Conservation (phyloP, 345 rosid species). For the Psidium friedrichsthalianum region DNA sequence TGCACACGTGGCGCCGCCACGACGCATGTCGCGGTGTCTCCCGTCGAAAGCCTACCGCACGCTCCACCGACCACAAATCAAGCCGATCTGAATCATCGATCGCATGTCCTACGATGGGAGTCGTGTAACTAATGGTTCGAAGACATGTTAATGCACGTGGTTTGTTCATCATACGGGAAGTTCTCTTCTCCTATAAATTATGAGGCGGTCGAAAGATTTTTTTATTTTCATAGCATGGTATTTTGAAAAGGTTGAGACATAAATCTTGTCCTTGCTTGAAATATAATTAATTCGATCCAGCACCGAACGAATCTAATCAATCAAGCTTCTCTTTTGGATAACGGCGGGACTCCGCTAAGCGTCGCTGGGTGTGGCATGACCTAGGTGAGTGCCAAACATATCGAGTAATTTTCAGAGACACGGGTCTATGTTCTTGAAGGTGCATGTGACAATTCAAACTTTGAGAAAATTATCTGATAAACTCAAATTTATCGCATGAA, state of each 20-base stretch:
- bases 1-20: background rate
- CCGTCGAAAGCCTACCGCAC: background rate
- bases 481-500: fast-evolving
- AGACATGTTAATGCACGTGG: background rate
- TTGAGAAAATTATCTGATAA: background rate
- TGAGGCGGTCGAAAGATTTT: background rate
- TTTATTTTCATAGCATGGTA: background rate
- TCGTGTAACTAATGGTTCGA: background rate
- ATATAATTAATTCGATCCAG: background rate
- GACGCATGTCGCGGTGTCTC: background rate
- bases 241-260: background rate
- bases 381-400: background rate
- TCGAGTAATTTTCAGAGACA: background rate
- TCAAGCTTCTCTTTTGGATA: background rate
- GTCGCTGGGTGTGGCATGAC: background rate
- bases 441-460: background rate
- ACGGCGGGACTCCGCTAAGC: background rate
- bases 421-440: background rate
- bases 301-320: background rate
- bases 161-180: background rate
- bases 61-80: no score
- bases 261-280: background rate
- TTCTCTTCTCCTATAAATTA: background rate
- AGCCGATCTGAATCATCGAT: background rate
- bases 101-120: background rate